Conservation (phyloP, 257 asterid genomes). For the Fraxinus excelsior region DNA sequence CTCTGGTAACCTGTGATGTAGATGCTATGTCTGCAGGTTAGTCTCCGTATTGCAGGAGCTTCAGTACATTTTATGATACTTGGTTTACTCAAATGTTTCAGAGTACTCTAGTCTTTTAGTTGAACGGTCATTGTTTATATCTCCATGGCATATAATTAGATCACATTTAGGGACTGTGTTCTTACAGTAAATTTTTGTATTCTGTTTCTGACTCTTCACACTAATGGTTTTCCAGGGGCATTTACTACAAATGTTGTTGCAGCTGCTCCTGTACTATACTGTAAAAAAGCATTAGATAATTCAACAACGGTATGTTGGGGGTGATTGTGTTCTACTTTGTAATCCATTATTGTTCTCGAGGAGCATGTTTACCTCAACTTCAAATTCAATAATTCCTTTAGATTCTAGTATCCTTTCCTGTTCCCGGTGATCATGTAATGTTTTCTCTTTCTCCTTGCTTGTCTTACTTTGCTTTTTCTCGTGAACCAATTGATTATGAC, state of each 20-base stretch:
- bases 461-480: not conserved
- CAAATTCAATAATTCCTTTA: not conserved
- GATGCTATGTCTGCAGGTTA: conserved; percentile 88
- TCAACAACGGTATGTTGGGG: conserved; percentile 66
- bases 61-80: not conserved
- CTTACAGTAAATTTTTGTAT: not conserved
- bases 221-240: conserved; percentile 56
- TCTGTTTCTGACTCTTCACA: conserved; percentile 9
- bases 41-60: not conserved
- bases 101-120: conserved; percentile 1
- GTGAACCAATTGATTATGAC: not conserved
- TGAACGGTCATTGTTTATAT: not conserved
- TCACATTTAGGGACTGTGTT: conserved; percentile 3
- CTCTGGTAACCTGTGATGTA: conserved; percentile 84
- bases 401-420: not conserved
- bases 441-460: not conserved
- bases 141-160: not conserved
- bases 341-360: conserved; percentile 7
- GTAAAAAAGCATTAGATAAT: conserved; percentile 67
- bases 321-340: not conserved
- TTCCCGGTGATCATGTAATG: not conserved
- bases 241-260: conserved; percentile 91
- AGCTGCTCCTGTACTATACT: conserved; percentile 93
- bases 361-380: not conserved
- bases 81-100: conserved; percentile 3